Base-by-base conservation (phyloP, 768 basidiomycete species). In the Boletus tomentosulus region DNA sequence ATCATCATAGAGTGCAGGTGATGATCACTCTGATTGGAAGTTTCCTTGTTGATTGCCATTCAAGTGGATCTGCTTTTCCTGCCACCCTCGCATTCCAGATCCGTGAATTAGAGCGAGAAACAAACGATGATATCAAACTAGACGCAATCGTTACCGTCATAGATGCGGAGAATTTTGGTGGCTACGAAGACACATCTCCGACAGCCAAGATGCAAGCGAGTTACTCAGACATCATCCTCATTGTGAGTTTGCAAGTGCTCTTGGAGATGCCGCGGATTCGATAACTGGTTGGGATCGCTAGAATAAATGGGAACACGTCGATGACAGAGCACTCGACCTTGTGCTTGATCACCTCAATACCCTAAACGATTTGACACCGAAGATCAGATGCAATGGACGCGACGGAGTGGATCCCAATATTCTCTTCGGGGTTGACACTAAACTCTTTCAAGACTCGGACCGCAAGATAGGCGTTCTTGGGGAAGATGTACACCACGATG, bases 1-100 rank as follows among this genome's bases (percentile, higher is more conserved):
- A 94, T 98, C 62, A 86, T 98, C 61, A 92, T 98, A 55, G 95
- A 98, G 73, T 91, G 89, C 78, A 95, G 92, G 92, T 93, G 66
- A 51, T 84, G 27, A 27, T 38, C 31, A 9, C 1, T 37, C 41
- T 39, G 22, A 39, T 43, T 33, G 8, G 8, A 45, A 6, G 39
- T 11, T 30, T 45, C 28, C 9, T 46, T 15, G 49, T 43, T 59
- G 51, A 56, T 44, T 45, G 6, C 5, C 28, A 37, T 24, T 48
- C 25, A 13, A 93, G 91, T 34, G 95, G 95, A 11, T 95, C 92
- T 8, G 95, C 95, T 1, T 97, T 97, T 64, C 95, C 95, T 9
- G 95, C 95, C 3, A 96, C 94, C 1, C 77, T 98, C 33, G 95
- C 94, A 0, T 92, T 96, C 64, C 95, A 96, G 65, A 92, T 98